These are phyloP conservation scores for Blepharisma stoltei DNA, from an alignment of 73 alveolate genomes.

Conservation along the genomic window DNA sequence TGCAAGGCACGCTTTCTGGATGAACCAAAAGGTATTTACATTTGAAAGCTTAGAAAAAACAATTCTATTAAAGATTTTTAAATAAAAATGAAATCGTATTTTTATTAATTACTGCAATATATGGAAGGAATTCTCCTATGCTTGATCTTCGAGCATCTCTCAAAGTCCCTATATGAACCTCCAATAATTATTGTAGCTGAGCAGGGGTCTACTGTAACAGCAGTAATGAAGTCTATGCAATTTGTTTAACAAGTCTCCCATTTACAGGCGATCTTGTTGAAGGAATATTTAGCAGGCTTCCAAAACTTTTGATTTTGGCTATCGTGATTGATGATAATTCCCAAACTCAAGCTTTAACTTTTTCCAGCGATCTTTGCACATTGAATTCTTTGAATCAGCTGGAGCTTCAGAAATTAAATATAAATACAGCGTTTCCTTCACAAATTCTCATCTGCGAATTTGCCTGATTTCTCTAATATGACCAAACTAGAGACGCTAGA, in stretches of 20 bases:
- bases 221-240: neutral
- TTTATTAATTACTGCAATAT: too few species aligned
- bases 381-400: neutral
- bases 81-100: too few species aligned
- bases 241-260: neutral
- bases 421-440: neutral
- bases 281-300: neutral
- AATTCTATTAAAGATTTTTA: too few species aligned
- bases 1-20: too few species aligned
- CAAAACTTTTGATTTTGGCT: neutral
- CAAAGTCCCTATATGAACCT: neutral
- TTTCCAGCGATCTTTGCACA: constrained; percentile 11
- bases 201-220: constrained; percentile 25
- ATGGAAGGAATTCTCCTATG: neutral
- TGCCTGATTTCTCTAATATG: constrained; percentile 15
- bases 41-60: too few species aligned
- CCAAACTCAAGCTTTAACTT: neutral
- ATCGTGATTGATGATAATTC: neutral
- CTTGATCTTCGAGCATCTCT: neutral
- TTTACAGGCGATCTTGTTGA: neutral
- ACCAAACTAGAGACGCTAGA: neutral
- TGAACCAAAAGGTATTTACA: too few species aligned
- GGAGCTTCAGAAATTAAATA: neutral
- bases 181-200: neutral
- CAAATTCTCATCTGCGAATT: neutral